Conservation (phyloP, 163 green algal genomes). For the Chlorella variabilis region DNA sequence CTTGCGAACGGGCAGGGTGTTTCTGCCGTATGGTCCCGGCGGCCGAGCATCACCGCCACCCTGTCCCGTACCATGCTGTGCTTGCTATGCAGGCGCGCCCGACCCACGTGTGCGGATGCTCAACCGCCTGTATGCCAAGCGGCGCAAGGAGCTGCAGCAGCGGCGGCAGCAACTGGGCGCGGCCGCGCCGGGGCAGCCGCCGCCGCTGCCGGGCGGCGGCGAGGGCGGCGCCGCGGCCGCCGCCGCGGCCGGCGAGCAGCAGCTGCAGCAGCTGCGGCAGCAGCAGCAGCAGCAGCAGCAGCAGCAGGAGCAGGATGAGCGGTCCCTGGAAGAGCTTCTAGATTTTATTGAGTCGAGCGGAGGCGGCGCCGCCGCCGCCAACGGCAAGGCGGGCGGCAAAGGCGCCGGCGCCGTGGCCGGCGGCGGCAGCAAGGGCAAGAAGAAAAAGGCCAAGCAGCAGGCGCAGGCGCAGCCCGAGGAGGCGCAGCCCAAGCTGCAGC, state of each 20-base stretch:
- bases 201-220: background rate
- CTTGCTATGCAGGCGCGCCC: constrained; percentile 36
- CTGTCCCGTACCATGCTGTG: too few relatives aligned
- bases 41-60: too few relatives aligned
- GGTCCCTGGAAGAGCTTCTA: constrained; percentile 72
- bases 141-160: constrained; percentile 70
- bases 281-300: constrained; percentile 5
- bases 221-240: background rate
- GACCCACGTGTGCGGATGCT: constrained; percentile 77
- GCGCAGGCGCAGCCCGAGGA: background rate
- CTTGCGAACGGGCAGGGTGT: too few relatives aligned
- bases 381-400: background rate
- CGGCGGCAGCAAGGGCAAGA: constrained; percentile 6
- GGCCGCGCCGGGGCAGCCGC: background rate
- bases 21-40: too few relatives aligned
- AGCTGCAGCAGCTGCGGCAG: background rate
- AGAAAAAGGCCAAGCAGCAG: constrained; percentile 31
- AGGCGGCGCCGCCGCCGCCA: background rate
- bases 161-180: constrained; percentile 34
- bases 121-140: constrained; percentile 78
- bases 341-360: constrained; percentile 65
- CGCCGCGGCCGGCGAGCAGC: background rate
- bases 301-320: constrained; percentile 48
- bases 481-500: too few relatives aligned
- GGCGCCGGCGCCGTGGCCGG: background rate